A percentile compares a stretch with the other conserved stretches of the same genome.
phyloP scores from a whole-genome alignment of 768 basidiomycete genomes.

The Lactarius psammicola region DNA sequence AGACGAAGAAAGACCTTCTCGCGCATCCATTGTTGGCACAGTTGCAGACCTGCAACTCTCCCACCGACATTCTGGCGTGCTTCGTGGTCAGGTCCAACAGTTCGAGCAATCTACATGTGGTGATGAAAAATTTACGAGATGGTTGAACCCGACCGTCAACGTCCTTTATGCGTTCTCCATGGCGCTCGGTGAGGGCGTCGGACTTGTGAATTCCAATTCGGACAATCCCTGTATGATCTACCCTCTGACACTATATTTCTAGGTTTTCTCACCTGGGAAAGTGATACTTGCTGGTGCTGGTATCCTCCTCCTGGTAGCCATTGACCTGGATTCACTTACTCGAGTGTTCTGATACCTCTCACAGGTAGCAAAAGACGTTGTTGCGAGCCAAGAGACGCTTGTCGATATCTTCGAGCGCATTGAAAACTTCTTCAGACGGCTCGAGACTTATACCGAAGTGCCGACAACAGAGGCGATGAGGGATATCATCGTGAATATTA shows the following conservation, averaged over 20 bases:
- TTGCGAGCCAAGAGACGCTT: not conserved
- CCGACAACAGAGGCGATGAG: not conserved
- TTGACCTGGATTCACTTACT: no score
- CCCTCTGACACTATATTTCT: no score
- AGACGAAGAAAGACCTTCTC: not conserved
- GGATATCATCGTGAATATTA: not conserved
- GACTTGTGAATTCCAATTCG: not conserved
- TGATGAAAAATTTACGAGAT: not conserved
- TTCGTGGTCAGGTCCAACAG: not conserved
- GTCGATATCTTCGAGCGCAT: not conserved
- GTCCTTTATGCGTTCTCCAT: not conserved
- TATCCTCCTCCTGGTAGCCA: no score
- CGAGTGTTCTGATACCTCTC: no score
- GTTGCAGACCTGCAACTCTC: slow-evolving; percentile 4
- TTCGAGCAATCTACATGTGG: not conserved
- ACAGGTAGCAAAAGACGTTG: no score
- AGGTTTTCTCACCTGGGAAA: not conserved
- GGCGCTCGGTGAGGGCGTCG: not conserved
- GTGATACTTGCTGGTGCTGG: not conserved
- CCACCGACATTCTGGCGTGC: not conserved
- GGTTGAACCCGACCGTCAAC: not conserved
- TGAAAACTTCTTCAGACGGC: not conserved
- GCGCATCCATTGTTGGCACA: not conserved
- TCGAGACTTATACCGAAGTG: not conserved
- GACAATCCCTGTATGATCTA: not conserved